phyloP scores from a whole-genome alignment of 768 basidiomycete genomes.

The Tulasnella sp. region DNA sequence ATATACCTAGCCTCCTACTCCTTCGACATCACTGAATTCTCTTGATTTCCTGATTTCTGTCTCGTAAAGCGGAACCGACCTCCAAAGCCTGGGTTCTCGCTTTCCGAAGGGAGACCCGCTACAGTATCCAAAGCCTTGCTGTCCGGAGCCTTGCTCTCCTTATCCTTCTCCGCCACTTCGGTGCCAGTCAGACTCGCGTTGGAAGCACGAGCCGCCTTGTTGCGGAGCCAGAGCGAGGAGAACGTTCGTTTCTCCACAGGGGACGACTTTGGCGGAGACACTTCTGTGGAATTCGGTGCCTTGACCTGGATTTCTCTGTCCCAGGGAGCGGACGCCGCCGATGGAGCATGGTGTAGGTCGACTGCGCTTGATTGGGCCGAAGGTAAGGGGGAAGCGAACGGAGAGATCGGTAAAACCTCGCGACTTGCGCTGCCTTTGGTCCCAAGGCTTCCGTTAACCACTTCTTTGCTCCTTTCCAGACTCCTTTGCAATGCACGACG shows the following conservation, averaged over 20 bases:
- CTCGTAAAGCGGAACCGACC: background rate
- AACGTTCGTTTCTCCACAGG: constrained; percentile 19
- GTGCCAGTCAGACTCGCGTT: constrained; percentile 26
- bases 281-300: background rate
- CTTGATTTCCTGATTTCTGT: background rate
- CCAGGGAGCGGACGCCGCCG: constrained; percentile 24
- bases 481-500: constrained; percentile 77
- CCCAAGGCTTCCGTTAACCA: background rate
- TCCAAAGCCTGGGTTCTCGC: background rate
- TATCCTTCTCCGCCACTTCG: constrained; percentile 41
- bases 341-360: constrained; percentile 27
- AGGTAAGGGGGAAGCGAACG: constrained; percentile 1
- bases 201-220: constrained; percentile 8
- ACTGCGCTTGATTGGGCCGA: constrained; percentile 18
- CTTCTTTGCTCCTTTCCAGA: constrained; percentile 38
- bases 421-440: background rate
- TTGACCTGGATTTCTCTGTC: constrained; percentile 23
- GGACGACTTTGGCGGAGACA: background rate
- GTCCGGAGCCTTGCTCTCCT: constrained; percentile 29
- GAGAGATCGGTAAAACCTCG: background rate
- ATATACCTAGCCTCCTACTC: background rate
- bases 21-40: background rate
- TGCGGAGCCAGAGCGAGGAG: constrained; percentile 16
- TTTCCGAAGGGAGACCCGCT: background rate
- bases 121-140: background rate